A percentile compares a stretch with the other conserved stretches of the same genome.
Evolutionary conservation across 805 yeast species (phyloP).

Genomic region (Barnettozyma sp.): DNA sequence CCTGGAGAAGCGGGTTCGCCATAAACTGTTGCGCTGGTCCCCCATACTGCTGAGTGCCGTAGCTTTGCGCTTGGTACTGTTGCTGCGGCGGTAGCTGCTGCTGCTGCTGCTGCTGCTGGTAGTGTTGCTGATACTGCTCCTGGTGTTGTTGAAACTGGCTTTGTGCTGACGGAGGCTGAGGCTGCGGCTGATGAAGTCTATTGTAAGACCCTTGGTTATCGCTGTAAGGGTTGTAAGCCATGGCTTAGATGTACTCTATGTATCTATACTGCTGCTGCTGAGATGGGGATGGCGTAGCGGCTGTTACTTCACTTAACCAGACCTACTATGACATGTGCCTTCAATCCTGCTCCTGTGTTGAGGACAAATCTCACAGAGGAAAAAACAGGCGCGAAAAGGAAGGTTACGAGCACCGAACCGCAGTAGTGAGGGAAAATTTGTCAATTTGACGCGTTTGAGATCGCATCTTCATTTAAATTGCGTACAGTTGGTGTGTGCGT

Average conservation of each 20-base stretch:
- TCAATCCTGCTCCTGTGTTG: too few species aligned
- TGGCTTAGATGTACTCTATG: conserved; percentile 5
- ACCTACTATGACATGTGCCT: too few species aligned
- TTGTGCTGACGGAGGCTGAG: conserved; percentile 11
- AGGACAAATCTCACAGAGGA: too few species aligned
- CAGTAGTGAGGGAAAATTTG: too few species aligned
- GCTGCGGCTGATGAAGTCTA: conserved; percentile 20
- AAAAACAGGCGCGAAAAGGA: too few species aligned
- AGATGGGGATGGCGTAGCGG: background rate
- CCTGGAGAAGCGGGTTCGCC: conserved; percentile 44
- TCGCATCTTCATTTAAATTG: too few species aligned
- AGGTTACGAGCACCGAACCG: too few species aligned
- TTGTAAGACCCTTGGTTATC: conserved; percentile 16
- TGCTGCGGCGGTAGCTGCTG: conserved; percentile 23
- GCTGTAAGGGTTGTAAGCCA: conserved; percentile 45
- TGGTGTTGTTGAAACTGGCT: conserved; percentile 26
- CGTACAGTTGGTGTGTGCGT: too few species aligned
- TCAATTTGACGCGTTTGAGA: too few species aligned
- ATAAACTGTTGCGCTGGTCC: conserved; percentile 9
- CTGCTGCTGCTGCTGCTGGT: conserved; percentile 25
- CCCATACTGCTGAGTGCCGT: conserved; percentile 11
- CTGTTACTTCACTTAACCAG: too few species aligned
- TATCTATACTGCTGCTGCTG: background rate
- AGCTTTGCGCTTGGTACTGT: conserved; percentile 16
- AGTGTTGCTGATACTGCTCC: conserved; percentile 25